Evolutionary conservation across 2,329 filamentous ascomycete genomes (phyloP).

Genomic region (Aspergillus versicolor): DNA sequence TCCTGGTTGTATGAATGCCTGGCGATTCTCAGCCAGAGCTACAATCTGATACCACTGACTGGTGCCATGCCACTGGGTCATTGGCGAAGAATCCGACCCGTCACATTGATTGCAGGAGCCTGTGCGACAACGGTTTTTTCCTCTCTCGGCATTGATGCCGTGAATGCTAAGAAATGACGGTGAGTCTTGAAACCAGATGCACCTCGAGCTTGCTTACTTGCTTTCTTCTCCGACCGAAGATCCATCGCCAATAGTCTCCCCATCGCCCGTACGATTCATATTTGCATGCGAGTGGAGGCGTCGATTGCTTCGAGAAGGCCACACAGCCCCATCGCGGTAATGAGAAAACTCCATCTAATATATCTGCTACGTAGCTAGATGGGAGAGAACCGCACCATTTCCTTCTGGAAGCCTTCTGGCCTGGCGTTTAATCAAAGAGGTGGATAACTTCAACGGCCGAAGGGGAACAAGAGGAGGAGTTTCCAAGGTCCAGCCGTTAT

Average conservation of each 20-base stretch:
- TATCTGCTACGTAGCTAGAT: neutral
- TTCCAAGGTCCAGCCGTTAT: neutral
- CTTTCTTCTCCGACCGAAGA: neutral
- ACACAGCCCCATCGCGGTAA: neutral
- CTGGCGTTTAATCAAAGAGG: neutral
- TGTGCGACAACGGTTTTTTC: conserved; percentile 29
- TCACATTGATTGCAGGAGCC: conserved; percentile 16
- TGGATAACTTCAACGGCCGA: neutral
- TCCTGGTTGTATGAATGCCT: too few relatives aligned
- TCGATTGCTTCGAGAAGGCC: neutral
- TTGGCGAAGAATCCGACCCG: neutral
- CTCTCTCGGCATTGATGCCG: neutral
- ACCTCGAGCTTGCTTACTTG: neutral
- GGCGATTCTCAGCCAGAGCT: neutral
- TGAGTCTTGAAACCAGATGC: neutral
- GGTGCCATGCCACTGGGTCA: neutral
- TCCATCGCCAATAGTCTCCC: neutral
- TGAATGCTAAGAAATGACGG: neutral
- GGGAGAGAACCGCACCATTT: neutral
- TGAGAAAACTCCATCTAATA: neutral
- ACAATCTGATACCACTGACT: neutral
- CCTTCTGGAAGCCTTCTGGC: conserved; percentile 1
- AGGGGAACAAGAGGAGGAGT: too few relatives aligned
- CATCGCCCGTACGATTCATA: neutral
- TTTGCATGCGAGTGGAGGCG: neutral